These are phyloP conservation scores for Westerdykella sp. DNA, from an alignment of 2,329 filamentous ascomycete genomes.

Conservation along the genomic window DNA sequence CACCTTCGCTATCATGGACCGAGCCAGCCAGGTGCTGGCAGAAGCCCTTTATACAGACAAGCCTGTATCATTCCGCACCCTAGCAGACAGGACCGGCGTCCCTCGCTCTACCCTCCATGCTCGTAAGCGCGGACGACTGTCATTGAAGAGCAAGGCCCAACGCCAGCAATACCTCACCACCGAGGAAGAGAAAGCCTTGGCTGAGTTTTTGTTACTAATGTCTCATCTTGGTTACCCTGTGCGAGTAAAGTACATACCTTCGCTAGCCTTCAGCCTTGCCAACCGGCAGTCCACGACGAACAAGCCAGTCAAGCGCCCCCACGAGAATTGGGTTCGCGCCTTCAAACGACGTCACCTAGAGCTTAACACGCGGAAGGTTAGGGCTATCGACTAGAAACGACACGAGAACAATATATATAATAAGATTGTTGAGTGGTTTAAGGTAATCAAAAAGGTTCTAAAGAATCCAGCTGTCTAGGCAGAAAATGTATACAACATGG, in stretches of 20 bases:
- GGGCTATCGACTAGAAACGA: conserved; percentile 9
- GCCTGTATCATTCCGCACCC: conserved; percentile 5
- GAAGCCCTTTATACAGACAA: too few species aligned
- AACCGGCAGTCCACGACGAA: conserved; percentile 43
- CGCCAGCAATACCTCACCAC: conserved; percentile 24
- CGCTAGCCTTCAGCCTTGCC: conserved; percentile 6
- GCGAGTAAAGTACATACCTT: conserved; percentile 8
- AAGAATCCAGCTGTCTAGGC: conserved; percentile 3
- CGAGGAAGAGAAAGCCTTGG: conserved; percentile 24
- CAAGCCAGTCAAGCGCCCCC: conserved; percentile 6
- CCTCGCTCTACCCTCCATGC: conserved; percentile 21
- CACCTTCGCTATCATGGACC: too few species aligned
- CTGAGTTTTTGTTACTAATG: conserved; percentile 8
- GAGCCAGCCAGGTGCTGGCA: too few species aligned
- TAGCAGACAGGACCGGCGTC: conserved; percentile 4
- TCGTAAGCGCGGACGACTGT: conserved; percentile 19
- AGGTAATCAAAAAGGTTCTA: conserved; percentile 13
- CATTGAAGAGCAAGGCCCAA: conserved; percentile 20
- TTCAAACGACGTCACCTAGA: conserved; percentile 13
- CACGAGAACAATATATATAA: conserved; percentile 14
- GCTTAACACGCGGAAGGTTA: conserved; percentile 9
- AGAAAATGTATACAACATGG: conserved; percentile 15
- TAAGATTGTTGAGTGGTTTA: conserved; percentile 16
- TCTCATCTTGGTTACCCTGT: conserved; percentile 7
- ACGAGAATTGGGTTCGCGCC: conserved; percentile 11